A percentile compares a stretch with the other conserved stretches of the same genome.
Conservation (phyloP, 202 grass and related monocot genomes). For the Zoysia matrella region DNA sequence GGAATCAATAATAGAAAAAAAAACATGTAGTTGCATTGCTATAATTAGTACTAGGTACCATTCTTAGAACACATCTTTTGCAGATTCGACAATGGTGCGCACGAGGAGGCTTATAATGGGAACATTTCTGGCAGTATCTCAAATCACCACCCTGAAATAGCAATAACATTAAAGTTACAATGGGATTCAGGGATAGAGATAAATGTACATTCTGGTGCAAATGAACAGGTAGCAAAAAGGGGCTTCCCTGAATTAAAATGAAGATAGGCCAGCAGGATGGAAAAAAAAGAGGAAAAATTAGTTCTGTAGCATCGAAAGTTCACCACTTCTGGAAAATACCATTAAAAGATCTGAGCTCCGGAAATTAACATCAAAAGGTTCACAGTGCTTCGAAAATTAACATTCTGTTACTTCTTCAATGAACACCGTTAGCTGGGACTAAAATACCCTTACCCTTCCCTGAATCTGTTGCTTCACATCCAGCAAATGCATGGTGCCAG, state of each 20-base stretch:
- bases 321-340: too few species aligned
- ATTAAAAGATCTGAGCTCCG: too few species aligned
- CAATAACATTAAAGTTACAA: slow-evolving; percentile 27
- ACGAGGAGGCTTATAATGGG: slow-evolving; percentile 89
- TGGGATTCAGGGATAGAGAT: background rate
- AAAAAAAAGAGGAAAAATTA: too few species aligned
- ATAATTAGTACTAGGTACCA: slow-evolving; percentile 48
- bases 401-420: too few species aligned
- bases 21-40: background rate
- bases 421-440: too few species aligned
- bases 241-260: background rate
- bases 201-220: slow-evolving; percentile 27
- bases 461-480: too few species aligned
- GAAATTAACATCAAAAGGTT: too few species aligned
- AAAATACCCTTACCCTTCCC: too few species aligned
- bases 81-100: slow-evolving; percentile 94
- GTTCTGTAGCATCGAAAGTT: too few species aligned
- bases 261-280: background rate
- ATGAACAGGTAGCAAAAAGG: background rate
- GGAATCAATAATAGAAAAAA: slow-evolving; percentile 17
- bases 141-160: slow-evolving; percentile 86
- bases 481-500: too few species aligned
- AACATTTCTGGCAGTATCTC: slow-evolving; percentile 98
- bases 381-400: too few species aligned
- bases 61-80: slow-evolving; percentile 98